Evolutionary conservation across 2,329 filamentous ascomycete genomes (phyloP).

Genomic region (Penicillium sp.): DNA sequence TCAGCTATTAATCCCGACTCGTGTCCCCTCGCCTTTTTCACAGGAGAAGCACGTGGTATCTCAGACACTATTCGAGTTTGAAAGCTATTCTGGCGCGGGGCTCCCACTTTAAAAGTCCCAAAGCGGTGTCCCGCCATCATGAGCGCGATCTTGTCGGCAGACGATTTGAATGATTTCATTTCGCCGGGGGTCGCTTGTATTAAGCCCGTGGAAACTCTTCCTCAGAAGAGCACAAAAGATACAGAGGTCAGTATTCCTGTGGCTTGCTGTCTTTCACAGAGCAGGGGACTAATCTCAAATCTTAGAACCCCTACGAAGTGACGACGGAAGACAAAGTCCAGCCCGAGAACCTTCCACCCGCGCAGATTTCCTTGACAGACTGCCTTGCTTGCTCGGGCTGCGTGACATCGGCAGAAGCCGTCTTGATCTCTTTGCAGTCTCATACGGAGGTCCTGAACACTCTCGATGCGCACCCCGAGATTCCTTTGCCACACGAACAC

Average conservation of each 20-base stretch:
- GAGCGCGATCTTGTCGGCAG: conserved; percentile 94
- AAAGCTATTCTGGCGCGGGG: conserved; percentile 8
- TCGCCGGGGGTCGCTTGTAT: conserved; percentile 96
- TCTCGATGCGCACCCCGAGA: conserved; percentile 60
- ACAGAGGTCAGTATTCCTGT: conserved; percentile 37
- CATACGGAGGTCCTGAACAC: conserved; percentile 84
- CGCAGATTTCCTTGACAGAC: conserved; percentile 92
- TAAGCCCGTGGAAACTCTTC: conserved; percentile 91
- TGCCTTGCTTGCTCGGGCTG: conserved; percentile 97
- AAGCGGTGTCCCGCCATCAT: conserved; percentile 50
- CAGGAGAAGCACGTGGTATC: not conserved
- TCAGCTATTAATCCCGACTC: not conserved
- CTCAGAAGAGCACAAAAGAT: conserved; percentile 53
- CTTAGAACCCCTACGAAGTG: conserved; percentile 69
- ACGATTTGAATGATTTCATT: conserved; percentile 99
- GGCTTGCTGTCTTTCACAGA: conserved; percentile 2
- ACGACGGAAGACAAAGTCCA: conserved; percentile 79
- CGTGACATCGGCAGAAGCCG: conserved; percentile 93
- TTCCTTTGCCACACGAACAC: conserved; percentile 28
- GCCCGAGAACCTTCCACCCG: conserved; percentile 59
- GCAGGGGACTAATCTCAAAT: conserved; percentile 20
- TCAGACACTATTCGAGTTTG: not conserved
- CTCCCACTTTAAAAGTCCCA: conserved; percentile 9
- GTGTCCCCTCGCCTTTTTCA: not conserved
- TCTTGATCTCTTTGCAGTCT: conserved; percentile 91